A percentile compares a stretch with the other conserved stretches of the same genome.
phyloP scores from a whole-genome alignment of 768 basidiomycete genomes.

The Amanita subjunquillea region DNA sequence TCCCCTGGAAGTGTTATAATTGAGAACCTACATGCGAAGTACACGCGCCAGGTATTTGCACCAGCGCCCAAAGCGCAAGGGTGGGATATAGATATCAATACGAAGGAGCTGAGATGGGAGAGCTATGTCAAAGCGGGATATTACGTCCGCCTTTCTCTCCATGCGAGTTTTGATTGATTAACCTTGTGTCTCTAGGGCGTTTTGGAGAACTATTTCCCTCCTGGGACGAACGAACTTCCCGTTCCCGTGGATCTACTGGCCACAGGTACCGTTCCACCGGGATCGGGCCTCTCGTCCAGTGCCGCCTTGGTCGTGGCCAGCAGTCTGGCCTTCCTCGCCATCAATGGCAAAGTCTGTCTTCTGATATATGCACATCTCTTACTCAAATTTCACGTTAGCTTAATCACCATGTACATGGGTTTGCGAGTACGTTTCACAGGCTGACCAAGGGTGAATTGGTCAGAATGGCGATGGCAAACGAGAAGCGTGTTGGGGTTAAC shows the following conservation, averaged over 20 bases:
- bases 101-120: conserved; percentile 65
- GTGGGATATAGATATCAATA: conserved; percentile 75
- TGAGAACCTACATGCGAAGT: conserved; percentile 53
- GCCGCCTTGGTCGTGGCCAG: conserved; percentile 89
- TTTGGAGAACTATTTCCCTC: conserved; percentile 47
- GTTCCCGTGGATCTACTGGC: conserved; percentile 65
- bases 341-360: conserved; percentile 52
- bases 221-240: conserved; percentile 22
- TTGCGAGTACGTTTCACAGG: conserved; percentile 1
- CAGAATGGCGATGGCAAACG: conserved; percentile 73
- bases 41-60: conserved; percentile 46
- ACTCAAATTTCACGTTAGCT: conserved; percentile 10
- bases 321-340: conserved; percentile 69
- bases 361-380: neutral
- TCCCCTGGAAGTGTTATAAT: conserved; percentile 46
- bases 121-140: conserved; percentile 85
- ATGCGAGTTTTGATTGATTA: neutral
- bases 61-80: conserved; percentile 36
- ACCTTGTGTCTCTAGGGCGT: conserved; percentile 38
- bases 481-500: conserved; percentile 76
- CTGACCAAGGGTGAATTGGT: conserved; percentile 67
- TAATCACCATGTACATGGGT: conserved; percentile 9
- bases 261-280: conserved; percentile 77
- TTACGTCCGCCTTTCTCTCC: conserved; percentile 37
- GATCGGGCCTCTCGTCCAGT: conserved; percentile 80